Conservation (phyloP, 2,329 filamentous ascomycete species). For the Stemphylium lycopersici region DNA sequence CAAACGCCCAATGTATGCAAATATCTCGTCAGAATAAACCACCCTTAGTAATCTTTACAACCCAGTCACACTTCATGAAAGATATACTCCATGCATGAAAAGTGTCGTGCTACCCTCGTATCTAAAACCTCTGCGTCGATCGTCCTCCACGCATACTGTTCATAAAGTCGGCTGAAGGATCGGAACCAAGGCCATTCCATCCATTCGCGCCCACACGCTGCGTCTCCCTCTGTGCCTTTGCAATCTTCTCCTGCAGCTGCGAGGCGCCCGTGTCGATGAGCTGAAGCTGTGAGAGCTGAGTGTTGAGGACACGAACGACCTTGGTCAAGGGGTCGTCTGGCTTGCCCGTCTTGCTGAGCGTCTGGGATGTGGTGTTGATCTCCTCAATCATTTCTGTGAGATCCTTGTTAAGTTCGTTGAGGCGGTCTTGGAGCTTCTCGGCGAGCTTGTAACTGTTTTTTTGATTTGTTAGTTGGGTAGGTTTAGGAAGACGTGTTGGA, state of each 20-base stretch:
- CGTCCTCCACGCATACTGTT: constrained; percentile 77
- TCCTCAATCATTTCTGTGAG: constrained; percentile 97
- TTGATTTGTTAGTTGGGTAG: constrained; percentile 4
- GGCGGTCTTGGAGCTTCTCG: constrained; percentile 86
- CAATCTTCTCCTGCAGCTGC: constrained; percentile 81
- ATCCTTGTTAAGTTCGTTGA: constrained; percentile 94
- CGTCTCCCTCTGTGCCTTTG: constrained; percentile 78
- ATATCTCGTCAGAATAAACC: no score
- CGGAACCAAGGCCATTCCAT: constrained; percentile 63
- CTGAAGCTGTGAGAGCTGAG: constrained; percentile 88
- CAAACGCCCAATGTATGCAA: no score
- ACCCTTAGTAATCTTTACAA: background rate
- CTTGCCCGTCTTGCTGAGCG: constrained; percentile 86
- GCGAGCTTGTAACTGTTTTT: constrained; percentile 78
- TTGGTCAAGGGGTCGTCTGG: constrained; percentile 72
- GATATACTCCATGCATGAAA: background rate
- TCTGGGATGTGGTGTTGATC: constrained; percentile 91
- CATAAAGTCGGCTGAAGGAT: constrained; percentile 88
- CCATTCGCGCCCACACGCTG: constrained; percentile 61
- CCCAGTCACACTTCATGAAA: background rate
- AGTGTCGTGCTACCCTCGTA: background rate
- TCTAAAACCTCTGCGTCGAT: constrained; percentile 36
- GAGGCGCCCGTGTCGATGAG: constrained; percentile 88
- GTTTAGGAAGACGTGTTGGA: background rate
- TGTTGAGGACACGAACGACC: constrained; percentile 93